These are phyloP conservation scores for Penicillium parvum DNA, from an alignment of 495 filamentous ascomycete genomes.

Conservation along the genomic window DNA sequence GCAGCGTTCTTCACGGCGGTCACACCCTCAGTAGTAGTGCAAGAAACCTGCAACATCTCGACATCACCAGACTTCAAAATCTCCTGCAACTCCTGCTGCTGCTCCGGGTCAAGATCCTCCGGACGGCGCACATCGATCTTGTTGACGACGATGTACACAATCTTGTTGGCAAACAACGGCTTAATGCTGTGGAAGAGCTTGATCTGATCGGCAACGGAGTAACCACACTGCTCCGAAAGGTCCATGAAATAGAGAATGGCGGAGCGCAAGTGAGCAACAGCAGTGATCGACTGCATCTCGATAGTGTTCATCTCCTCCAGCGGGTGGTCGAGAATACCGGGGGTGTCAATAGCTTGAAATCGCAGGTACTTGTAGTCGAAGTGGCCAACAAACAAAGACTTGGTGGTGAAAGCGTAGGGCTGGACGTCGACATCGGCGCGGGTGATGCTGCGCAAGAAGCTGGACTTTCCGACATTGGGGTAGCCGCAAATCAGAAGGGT, in stretches of 20 bases:
- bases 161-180: slow-evolving; percentile 94
- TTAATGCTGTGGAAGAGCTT: slow-evolving; percentile 92
- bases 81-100: slow-evolving; percentile 69
- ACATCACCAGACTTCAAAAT: slow-evolving; percentile 82
- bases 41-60: slow-evolving; percentile 86
- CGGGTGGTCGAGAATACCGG: slow-evolving; percentile 94
- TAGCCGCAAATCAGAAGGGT: slow-evolving; percentile 95
- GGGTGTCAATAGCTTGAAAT: slow-evolving; percentile 86
- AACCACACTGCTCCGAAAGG: slow-evolving; percentile 94
- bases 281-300: slow-evolving; percentile 97
- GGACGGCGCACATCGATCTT: slow-evolving; percentile 90
- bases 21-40: slow-evolving; percentile 91
- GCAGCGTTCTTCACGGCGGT: slow-evolving; percentile 92
- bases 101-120: slow-evolving; percentile 81
- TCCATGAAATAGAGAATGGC: slow-evolving; percentile 98
- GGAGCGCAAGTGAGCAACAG: slow-evolving; percentile 90
- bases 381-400: slow-evolving; percentile 94
- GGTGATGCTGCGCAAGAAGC: slow-evolving; percentile 85
- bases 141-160: slow-evolving; percentile 94
- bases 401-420: slow-evolving; percentile 98
- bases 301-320: slow-evolving; percentile 99
- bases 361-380: slow-evolving; percentile 98
- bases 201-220: slow-evolving; percentile 87
- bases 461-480: slow-evolving; percentile 96
- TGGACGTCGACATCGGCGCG: slow-evolving; percentile 96